These are phyloP conservation scores for Vigna nakashimae DNA, from an alignment of 306 rosid genomes.

Conservation along the genomic window DNA sequence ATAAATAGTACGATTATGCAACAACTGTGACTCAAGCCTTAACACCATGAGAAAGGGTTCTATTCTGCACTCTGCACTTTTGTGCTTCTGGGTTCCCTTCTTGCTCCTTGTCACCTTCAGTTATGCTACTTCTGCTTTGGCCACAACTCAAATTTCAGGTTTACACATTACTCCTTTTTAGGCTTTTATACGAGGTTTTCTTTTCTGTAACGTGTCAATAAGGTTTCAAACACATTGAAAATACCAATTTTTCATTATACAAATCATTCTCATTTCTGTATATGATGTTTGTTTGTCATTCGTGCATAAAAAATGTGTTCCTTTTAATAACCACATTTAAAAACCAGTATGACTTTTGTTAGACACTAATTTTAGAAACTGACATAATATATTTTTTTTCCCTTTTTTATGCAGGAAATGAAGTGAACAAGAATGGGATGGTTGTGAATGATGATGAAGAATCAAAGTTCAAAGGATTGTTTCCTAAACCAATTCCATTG, in stretches of 20 bases:
- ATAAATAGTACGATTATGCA: conserved; percentile 27
- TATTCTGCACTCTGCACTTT: neutral
- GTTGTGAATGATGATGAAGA: neutral
- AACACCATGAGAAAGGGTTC: neutral
- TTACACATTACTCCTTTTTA: no score
- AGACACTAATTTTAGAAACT: no score
- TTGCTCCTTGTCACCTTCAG: conserved; percentile 3
- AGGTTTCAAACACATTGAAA: no score
- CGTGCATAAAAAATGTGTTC: no score
- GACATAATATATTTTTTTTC: no score
- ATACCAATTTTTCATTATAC: no score
- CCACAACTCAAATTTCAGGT: conserved; percentile 37
- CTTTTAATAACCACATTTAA: no score
- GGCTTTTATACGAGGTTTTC: no score
- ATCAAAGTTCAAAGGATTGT: neutral
- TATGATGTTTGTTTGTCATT: no score
- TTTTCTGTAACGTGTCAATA: no score
- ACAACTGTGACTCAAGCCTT: conserved; percentile 14
- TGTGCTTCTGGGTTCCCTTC: conserved; percentile 25
- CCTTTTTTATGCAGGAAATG: conserved; percentile 27
- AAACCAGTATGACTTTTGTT: no score
- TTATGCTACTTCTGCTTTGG: neutral
- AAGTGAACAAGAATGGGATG: conserved; percentile 17
- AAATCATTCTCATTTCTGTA: no score
- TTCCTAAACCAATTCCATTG: conserved; percentile 4